Evolutionary conservation across 23 red algal species (phyloP), one percentile per base, ranked within the genome.

Genomic region (Chondrus crispus): DNA sequence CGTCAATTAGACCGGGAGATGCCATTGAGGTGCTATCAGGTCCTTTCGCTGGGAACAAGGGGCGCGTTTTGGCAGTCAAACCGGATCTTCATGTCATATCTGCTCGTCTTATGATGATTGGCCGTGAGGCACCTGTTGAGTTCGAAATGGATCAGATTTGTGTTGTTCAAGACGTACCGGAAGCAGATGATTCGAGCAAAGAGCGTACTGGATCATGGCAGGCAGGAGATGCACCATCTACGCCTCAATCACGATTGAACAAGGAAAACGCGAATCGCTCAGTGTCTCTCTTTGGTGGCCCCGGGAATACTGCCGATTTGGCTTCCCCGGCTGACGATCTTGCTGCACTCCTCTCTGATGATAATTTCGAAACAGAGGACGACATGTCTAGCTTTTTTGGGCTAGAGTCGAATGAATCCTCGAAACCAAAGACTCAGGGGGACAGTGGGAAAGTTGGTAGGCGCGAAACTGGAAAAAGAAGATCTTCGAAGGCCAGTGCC

Each of bases 271-370:
- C 24, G 6, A 39, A 4, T 53, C 53, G 38, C 20, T 4, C 5
- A 66, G 11, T 24, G 70, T 50, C 35, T 35, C 71, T 35, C 8
- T 26, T 48, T 38, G 11, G 26, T 24, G 71, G 19, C 10, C 32
- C 32, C n/a, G 13, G 44, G 38, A 20, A 26, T 24, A 77, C 26
- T 77, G 87, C 87, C 6, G 87, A 22, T 16, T 6, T 90, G 4
- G 87, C 87, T 19, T 90, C 87, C 45, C 8, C 73, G n/a, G 72
- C 70, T 24, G 72, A 90, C 80, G 87, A 90, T 29, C 87, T 90
- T 51, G 53, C 72, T 37, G 28, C 30, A n/a, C 40, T 90, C 20
- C 87, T 90, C 2, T 54, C 64, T 19, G 84, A 75, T 16, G 55
- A 53, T 37, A 35, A 13, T 39, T 30, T 41, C 38, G 45, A 39